Base-by-base conservation (phyloP, 192 early-diverging fungal species). In the Backusella westeae region DNA sequence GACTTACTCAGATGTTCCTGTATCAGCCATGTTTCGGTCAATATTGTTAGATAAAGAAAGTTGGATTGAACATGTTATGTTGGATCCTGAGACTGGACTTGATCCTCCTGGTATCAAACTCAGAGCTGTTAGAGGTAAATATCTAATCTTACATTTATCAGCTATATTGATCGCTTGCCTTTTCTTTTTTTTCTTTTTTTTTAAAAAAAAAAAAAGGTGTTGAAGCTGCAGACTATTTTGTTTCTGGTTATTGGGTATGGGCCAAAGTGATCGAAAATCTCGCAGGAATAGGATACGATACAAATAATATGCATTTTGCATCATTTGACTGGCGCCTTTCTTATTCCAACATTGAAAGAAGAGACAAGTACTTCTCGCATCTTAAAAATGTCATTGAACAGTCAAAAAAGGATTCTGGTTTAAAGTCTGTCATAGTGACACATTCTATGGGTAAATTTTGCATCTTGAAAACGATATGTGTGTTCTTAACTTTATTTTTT, bases 241-340 rank as follows among this genome's bases (percentile, higher is more conserved):
- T 96, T 23, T 90, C 93, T 19, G 94, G 94, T 8, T 93, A 93
- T 78, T 97, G 95, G 96, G 92, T 97, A 26, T 95, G 93, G 94
- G 95, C 87, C 53, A 91, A 93, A 66, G 82, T 88, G 32, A 94
- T 95, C 52, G 87, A 93, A 74, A 97, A 96, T 78, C 74, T 97
- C 44, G 94, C 93, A 0, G 92, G 89, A 0, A 86, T 90, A 66
- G 96, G 96, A 42, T 95, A 95, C 82, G 96, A 97, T 80, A 90
- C 84, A 83, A 93, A 92, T 76, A 94, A 92, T 74, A 95, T 97
- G 95, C 84, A 92, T 26, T 82, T 97, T 49, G 94, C 94, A 0
- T 81, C 93, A 0, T 97, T 96, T 78, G 95, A 97, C 85, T 97
- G 96, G 95, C 88, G 96, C n/a, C 81, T 98, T 65, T 89, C 91